Conservation (phyloP, 1,139 yeast species). For the Wickerhamiella pararugosa region DNA sequence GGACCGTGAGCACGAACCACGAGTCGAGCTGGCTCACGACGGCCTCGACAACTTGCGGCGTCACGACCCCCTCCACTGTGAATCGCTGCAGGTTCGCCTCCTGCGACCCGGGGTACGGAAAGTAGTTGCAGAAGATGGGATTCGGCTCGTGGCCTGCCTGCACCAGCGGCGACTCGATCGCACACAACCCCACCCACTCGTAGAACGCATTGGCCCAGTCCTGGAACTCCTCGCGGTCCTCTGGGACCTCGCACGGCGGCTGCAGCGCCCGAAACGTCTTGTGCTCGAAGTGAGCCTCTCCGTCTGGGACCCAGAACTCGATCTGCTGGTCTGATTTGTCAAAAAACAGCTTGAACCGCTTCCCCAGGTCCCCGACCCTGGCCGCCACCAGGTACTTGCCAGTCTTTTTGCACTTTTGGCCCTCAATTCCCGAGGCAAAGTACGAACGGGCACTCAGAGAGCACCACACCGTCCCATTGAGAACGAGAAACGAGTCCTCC, state of each 20-base stretch:
- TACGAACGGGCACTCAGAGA: conserved; percentile 24
- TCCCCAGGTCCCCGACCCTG: conserved; percentile 11
- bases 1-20: conserved; percentile 17
- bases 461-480: conserved; percentile 19
- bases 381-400: conserved; percentile 10
- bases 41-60: conserved; percentile 8
- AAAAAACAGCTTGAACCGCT: conserved; percentile 26
- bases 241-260: neutral
- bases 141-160: conserved; percentile 13
- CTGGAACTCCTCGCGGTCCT: conserved; percentile 10
- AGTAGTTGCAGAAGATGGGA: conserved; percentile 16
- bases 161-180: conserved; percentile 16
- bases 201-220: conserved; percentile 19
- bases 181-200: conserved; percentile 21
- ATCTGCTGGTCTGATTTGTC: conserved; percentile 16
- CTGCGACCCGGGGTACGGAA: conserved; percentile 9
- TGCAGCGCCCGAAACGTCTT: neutral
- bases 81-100: conserved; percentile 8
- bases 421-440: conserved; percentile 9
- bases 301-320: conserved; percentile 3
- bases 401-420: conserved; percentile 8
- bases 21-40: conserved; percentile 6
- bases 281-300: neutral
- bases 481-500: conserved; percentile 2
- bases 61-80: conserved; percentile 14